phyloP scores from a whole-genome alignment of 2,329 filamentous ascomycete genomes.

The Chlorencoelia australis region DNA sequence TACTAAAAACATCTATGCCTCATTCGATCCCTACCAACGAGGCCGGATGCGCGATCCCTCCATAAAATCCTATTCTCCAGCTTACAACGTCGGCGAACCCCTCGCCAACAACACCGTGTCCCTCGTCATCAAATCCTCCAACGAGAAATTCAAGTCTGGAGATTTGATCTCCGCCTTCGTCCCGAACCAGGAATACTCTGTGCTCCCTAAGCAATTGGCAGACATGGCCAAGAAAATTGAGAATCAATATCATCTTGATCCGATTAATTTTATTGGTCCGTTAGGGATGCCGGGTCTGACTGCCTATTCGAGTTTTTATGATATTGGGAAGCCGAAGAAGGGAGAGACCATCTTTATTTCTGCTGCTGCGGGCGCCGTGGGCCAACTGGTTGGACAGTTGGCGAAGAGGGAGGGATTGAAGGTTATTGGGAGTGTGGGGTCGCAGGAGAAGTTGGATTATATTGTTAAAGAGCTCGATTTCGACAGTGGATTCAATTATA shows the following conservation, averaged over 20 bases:
- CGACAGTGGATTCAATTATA: constrained; percentile 71
- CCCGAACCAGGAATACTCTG: constrained; percentile 61
- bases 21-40: constrained; percentile 78
- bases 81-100: constrained; percentile 51
- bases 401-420: constrained; percentile 66
- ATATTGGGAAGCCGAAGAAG: constrained; percentile 64
- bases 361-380: constrained; percentile 64
- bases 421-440: constrained; percentile 66
- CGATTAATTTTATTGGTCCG: constrained; percentile 60
- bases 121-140: constrained; percentile 62
- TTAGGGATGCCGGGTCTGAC: constrained; percentile 73
- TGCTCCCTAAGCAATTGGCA: constrained; percentile 34
- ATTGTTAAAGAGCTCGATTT: constrained; percentile 65
- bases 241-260: constrained; percentile 59
- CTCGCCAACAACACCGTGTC: constrained; percentile 55
- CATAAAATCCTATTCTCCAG: constrained; percentile 55
- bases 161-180: constrained; percentile 51
- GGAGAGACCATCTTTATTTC: constrained; percentile 72
- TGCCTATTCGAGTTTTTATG: constrained; percentile 64
- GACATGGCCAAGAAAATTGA: constrained; percentile 43
- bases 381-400: constrained; percentile 66
- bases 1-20: constrained; percentile 54
- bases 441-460: constrained; percentile 66
- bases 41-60: constrained; percentile 61
- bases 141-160: constrained; percentile 50